Percentiles rank a stretch among this genome's conserved stretches.
These are phyloP conservation scores for Pichia sp. DNA, from an alignment of 1,139 yeast species.

Conservation along the genomic window DNA sequence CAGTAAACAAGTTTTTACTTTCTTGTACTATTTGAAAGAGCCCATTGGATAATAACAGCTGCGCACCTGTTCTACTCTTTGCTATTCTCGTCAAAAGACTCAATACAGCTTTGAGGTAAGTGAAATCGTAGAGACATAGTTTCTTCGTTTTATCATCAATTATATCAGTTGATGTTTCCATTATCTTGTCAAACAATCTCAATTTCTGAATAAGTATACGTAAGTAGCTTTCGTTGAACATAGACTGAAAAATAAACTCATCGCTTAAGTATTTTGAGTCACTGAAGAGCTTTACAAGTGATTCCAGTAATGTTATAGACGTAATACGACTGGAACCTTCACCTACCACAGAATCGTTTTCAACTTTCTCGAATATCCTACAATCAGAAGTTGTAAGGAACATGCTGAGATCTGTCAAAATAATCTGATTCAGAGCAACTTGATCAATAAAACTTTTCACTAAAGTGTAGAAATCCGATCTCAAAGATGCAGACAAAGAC, in stretches of 20 bases:
- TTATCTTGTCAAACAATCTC: slow-evolving; percentile 59
- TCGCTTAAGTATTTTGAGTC: slow-evolving; percentile 32
- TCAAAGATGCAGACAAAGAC: slow-evolving; percentile 54
- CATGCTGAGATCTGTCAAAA: slow-evolving; percentile 41
- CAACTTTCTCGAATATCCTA: slow-evolving; percentile 54
- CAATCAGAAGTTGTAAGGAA: slow-evolving; percentile 55
- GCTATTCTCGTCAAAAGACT: slow-evolving; percentile 69
- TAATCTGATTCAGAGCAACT: slow-evolving; percentile 34
- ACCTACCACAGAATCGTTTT: slow-evolving; percentile 73
- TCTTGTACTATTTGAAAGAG: no score
- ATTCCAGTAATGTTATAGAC: slow-evolving; percentile 65
- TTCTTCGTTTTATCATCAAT: slow-evolving; percentile 37
- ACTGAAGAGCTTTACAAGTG: slow-evolving; percentile 53
- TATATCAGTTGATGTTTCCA: slow-evolving; percentile 32
- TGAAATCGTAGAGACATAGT: slow-evolving; percentile 57
- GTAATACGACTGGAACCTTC: slow-evolving; percentile 76
- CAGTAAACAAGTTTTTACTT: no score
- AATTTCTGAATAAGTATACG: slow-evolving; percentile 59
- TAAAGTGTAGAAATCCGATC: slow-evolving; percentile 45
- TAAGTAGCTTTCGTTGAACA: slow-evolving; percentile 61
- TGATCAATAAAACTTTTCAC: neutral
- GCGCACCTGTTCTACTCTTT: slow-evolving; percentile 70
- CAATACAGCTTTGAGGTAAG: slow-evolving; percentile 66
- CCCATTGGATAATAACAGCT: slow-evolving; percentile 63
- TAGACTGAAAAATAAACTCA: slow-evolving; percentile 51